Conservation (phyloP, 1,139 yeast genomes). For the Scheffersomyces segobiensis region DNA sequence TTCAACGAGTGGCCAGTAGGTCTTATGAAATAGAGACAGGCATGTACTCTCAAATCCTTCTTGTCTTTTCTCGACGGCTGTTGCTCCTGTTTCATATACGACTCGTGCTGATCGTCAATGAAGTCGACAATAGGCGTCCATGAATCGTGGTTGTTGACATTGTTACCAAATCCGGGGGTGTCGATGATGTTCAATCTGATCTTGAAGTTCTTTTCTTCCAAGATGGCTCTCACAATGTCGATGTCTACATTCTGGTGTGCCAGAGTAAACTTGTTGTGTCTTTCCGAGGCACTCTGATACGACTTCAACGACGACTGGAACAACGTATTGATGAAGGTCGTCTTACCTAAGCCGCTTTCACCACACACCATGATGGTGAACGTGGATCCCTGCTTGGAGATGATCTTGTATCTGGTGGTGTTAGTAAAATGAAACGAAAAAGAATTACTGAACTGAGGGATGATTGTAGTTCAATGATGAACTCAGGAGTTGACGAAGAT, state of each 20-base stretch:
- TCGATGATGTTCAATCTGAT: slow-evolving; percentile 87
- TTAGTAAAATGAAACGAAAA: slow-evolving; percentile 12
- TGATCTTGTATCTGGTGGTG: slow-evolving; percentile 68
- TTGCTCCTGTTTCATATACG: slow-evolving; percentile 93
- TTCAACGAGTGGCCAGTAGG: slow-evolving; percentile 95
- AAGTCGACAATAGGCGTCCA: slow-evolving; percentile 95
- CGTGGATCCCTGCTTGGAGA: slow-evolving; percentile 84
- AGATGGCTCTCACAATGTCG: slow-evolving; percentile 83
- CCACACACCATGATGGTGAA: slow-evolving; percentile 96
- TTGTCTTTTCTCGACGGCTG: slow-evolving; percentile 75
- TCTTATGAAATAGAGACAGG: slow-evolving; percentile 89
- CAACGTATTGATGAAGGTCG: slow-evolving; percentile 90
- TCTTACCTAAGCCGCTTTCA: slow-evolving; percentile 91
- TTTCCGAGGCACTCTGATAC: slow-evolving; percentile 61
- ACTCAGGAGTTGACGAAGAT: background rate
- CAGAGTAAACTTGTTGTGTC: slow-evolving; percentile 64
- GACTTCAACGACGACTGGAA: slow-evolving; percentile 73
- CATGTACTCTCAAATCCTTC: slow-evolving; percentile 91
- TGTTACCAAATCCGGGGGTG: slow-evolving; percentile 98
- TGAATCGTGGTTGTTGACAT: slow-evolving; percentile 86
- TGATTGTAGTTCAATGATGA: background rate
- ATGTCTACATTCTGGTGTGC: slow-evolving; percentile 88
- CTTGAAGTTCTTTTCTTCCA: slow-evolving; percentile 89
- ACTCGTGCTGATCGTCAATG: slow-evolving; percentile 95
- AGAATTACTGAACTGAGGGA: background rate